These are phyloP conservation scores for Arabidopsis arenosa DNA, from an alignment of 345 rosid genomes.

Conservation along the genomic window DNA sequence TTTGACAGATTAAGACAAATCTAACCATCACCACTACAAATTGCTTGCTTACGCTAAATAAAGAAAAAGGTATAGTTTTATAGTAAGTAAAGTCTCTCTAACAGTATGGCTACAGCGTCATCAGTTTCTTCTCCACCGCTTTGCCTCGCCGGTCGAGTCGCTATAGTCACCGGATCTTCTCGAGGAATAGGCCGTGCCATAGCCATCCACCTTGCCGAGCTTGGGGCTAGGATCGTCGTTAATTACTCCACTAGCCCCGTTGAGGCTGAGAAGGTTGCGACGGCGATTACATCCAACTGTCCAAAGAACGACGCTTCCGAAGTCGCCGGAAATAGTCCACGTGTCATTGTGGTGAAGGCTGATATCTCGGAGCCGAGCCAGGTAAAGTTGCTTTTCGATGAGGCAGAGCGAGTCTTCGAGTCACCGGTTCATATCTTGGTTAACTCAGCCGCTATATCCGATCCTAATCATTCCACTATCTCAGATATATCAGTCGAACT, in stretches of 20 bases:
- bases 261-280: conserved; percentile 52
- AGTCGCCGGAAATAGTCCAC: background rate
- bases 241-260: conserved; percentile 57
- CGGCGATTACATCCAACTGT: conserved; percentile 35
- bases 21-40: conserved; percentile 5
- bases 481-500: conserved; percentile 51
- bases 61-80: background rate
- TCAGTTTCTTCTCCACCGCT: conserved; percentile 1
- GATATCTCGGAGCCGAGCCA: conserved; percentile 62
- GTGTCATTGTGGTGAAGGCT: conserved; percentile 52
- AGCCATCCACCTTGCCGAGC: conserved; percentile 59
- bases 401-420: conserved; percentile 53
- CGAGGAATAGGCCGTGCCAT: conserved; percentile 58
- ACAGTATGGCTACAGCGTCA: conserved; percentile 18
- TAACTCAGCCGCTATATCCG: conserved; percentile 29
- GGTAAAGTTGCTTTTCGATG: conserved; percentile 62
- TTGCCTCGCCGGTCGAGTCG: conserved; percentile 3
- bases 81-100: too few species aligned
- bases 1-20: background rate
- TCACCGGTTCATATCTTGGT: conserved; percentile 48
- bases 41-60: background rate
- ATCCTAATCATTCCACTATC: conserved; percentile 53
- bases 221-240: conserved; percentile 59
- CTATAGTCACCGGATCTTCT: conserved; percentile 1
- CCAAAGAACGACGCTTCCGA: background rate